Conservation (phyloP, 805 yeast genomes). For the Saccharomyces paradoxus region DNA sequence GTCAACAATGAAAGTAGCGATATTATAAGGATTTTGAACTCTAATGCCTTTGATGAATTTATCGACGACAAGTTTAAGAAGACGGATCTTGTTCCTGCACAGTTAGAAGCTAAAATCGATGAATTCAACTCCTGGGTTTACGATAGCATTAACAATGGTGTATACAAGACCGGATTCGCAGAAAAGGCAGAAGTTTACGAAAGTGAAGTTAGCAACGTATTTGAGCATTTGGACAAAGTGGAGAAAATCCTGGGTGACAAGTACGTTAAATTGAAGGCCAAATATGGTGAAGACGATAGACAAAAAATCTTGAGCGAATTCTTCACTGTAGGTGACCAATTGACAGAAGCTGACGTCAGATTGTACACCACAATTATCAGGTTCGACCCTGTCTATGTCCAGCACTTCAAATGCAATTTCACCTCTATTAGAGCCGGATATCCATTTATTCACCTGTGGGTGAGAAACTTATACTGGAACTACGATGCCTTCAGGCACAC, state of each 20-base stretch:
- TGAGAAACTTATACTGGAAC: slow-evolving; percentile 76
- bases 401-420: slow-evolving; percentile 89
- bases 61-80: slow-evolving; percentile 39
- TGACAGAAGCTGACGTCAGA: slow-evolving; percentile 89
- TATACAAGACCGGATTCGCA: slow-evolving; percentile 88
- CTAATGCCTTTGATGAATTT: slow-evolving; percentile 58
- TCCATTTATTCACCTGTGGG: slow-evolving; percentile 74
- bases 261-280: slow-evolving; percentile 24
- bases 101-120: slow-evolving; percentile 52
- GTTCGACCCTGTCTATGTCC: slow-evolving; percentile 89
- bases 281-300: slow-evolving; percentile 9
- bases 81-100: slow-evolving; percentile 56
- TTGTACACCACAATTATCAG: slow-evolving; percentile 81
- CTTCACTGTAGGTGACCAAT: slow-evolving; percentile 50
- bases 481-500: slow-evolving; percentile 65
- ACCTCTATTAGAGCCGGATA: slow-evolving; percentile 71
- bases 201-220: slow-evolving; percentile 52
- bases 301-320: slow-evolving; percentile 20
- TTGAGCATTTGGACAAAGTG: slow-evolving; percentile 59
- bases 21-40: slow-evolving; percentile 74
- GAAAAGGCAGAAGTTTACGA: slow-evolving; percentile 77
- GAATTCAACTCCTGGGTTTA: slow-evolving; percentile 76
- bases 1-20: slow-evolving; percentile 91
- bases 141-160: slow-evolving; percentile 83
- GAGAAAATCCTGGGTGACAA: slow-evolving; percentile 50